A percentile compares a stretch with the other conserved stretches of the same genome.
Conservation (phyloP, 345 rosid species). For the Ceriops tagal region DNA sequence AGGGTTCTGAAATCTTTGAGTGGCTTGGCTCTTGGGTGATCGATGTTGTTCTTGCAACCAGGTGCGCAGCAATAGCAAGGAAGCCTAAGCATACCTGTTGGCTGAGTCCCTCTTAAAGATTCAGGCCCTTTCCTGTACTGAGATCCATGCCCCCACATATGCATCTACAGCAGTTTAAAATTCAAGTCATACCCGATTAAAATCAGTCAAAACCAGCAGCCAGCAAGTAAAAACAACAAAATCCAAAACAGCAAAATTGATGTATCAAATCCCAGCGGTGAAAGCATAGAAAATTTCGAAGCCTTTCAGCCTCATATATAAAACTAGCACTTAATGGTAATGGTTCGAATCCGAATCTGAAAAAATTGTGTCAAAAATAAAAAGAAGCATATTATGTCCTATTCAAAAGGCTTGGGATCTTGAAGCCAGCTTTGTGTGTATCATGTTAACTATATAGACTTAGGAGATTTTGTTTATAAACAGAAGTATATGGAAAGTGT, state of each 20-base stretch:
- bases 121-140: constrained; percentile 61
- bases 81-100: constrained; percentile 65
- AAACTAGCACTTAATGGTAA: no score
- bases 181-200: background rate
- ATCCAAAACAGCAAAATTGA: background rate
- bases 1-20: constrained; percentile 68
- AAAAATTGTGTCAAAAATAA: background rate
- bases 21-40: constrained; percentile 66
- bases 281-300: no score
- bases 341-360: background rate
- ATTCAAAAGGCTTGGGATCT: background rate
- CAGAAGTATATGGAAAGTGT: no score
- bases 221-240: background rate
- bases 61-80: constrained; percentile 69
- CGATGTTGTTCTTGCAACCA: constrained; percentile 66
- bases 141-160: constrained; percentile 70
- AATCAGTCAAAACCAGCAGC: background rate
- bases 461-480: no score
- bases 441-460: no score
- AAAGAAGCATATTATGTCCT: background rate
- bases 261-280: no score
- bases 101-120: constrained; percentile 64
- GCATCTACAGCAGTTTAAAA: constrained; percentile 37
- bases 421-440: no score
- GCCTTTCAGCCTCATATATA: no score